Evolutionary conservation across 1,139 yeast genomes (phyloP).

Genomic region (Hyphopichia khmerensis): DNA sequence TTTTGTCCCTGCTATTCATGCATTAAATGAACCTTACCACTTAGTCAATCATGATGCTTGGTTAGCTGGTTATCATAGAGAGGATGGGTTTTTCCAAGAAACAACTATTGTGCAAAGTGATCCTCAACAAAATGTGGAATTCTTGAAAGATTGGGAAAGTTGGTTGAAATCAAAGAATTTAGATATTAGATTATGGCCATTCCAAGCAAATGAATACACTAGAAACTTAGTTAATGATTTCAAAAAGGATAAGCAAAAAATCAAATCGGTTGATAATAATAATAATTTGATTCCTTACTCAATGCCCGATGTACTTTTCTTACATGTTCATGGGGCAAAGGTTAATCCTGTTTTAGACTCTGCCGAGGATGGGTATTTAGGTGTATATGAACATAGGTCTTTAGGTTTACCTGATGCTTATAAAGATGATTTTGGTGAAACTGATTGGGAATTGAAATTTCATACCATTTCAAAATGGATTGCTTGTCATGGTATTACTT

Average conservation of each 20-base stretch:
- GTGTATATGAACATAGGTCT: constrained; percentile 20
- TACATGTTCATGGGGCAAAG: constrained; percentile 46
- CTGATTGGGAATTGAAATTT: constrained; percentile 37
- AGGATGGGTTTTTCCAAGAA: constrained; percentile 21
- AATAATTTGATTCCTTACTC: constrained; percentile 9
- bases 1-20: constrained; percentile 37
- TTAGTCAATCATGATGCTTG: constrained; percentile 22
- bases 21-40: constrained; percentile 34
- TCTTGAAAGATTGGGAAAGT: constrained; percentile 25
- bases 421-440: constrained; percentile 13
- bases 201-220: constrained; percentile 29
- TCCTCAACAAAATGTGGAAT: constrained; percentile 24
- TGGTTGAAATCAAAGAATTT: constrained; percentile 21
- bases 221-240: constrained; percentile 21
- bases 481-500: constrained; percentile 31
- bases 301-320: constrained; percentile 29
- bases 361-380: constrained; percentile 14
- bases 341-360: constrained; percentile 30
- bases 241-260: constrained; percentile 10
- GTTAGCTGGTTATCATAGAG: constrained; percentile 21
- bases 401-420: constrained; percentile 19
- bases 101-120: constrained; percentile 35
- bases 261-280: constrained; percentile 2
- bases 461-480: constrained; percentile 36
- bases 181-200: constrained; percentile 33